These are phyloP conservation scores for Pueraria montana DNA, from an alignment of 306 rosid species.

Conservation along the genomic window DNA sequence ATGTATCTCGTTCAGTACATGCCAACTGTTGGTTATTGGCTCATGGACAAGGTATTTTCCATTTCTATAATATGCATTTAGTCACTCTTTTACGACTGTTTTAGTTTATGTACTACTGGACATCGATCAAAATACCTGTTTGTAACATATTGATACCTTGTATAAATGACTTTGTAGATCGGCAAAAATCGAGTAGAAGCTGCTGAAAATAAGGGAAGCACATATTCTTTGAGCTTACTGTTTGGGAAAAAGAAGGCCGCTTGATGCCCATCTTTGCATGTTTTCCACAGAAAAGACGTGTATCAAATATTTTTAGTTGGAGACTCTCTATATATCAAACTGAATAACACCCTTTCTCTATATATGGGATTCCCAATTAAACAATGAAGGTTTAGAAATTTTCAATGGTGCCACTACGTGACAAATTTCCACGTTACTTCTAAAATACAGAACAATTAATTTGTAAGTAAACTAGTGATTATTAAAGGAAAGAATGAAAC, in stretches of 20 bases:
- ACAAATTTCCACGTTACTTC: neutral
- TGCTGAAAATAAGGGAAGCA: conserved; percentile 78
- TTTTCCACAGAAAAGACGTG: conserved; percentile 18
- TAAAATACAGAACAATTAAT: neutral
- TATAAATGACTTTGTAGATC: conserved; percentile 58
- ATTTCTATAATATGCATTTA: conserved; percentile 18
- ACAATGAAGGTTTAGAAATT: neutral
- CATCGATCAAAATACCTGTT: conserved; percentile 3
- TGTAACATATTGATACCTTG: conserved; percentile 16
- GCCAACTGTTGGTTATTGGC: conserved; percentile 91
- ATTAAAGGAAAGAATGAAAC: neutral
- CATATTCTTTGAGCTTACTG: conserved; percentile 79
- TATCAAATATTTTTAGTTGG: conserved; percentile 20
- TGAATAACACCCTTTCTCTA: conserved; percentile 2
- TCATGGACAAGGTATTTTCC: conserved; percentile 89
- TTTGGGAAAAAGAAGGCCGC: conserved; percentile 76
- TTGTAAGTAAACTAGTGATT: neutral
- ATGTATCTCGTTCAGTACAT: conserved; percentile 93
- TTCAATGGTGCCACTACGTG: neutral
- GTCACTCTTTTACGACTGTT: neutral
- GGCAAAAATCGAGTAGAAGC: conserved; percentile 87
- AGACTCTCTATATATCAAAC: conserved; percentile 22
- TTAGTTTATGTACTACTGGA: neutral
- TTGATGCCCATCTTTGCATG: conserved; percentile 34
- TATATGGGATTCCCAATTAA: neutral